Conservation (phyloP, 805 yeast genomes). For the Nakazawaea holstii region DNA sequence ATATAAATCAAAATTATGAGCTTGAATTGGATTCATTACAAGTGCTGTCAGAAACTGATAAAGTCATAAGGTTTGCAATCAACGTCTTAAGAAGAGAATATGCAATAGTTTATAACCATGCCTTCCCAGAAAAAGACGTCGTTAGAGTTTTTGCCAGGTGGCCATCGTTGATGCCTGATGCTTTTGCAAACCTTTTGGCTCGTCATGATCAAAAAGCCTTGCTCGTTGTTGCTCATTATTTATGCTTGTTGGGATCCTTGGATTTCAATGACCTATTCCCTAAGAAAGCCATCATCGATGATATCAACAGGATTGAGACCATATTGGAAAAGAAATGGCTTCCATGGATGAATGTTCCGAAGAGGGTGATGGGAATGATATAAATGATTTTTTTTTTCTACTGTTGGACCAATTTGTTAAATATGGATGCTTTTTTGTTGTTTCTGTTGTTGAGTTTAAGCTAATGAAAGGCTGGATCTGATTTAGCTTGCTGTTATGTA, state of each 20-base stretch:
- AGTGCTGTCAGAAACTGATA: neutral
- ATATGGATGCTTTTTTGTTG: no score
- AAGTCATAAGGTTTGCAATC: neutral
- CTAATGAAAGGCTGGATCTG: no score
- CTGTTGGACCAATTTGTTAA: neutral
- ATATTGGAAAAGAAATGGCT: constrained; percentile 2
- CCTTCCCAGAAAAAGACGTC: neutral
- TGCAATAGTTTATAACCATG: neutral
- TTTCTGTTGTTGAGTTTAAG: no score
- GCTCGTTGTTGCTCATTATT: constrained; percentile 9
- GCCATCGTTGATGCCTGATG: constrained; percentile 3
- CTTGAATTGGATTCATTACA: neutral
- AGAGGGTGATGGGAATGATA: constrained; percentile 3
- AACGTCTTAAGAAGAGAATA: constrained; percentile 8
- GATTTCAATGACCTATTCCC: neutral
- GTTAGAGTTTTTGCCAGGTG: constrained; percentile 6
- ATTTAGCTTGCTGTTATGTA: no score
- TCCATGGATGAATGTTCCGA: constrained; percentile 10
- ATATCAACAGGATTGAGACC: constrained; percentile 2
- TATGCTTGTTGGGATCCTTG: neutral
- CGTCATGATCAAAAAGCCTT: constrained; percentile 2
- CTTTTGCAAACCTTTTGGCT: neutral
- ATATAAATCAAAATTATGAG: neutral
- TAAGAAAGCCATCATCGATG: neutral
- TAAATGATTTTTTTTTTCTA: neutral